phyloP scores from a whole-genome alignment of 176 grass and related monocot genomes.

The Puya raimondii region DNA sequence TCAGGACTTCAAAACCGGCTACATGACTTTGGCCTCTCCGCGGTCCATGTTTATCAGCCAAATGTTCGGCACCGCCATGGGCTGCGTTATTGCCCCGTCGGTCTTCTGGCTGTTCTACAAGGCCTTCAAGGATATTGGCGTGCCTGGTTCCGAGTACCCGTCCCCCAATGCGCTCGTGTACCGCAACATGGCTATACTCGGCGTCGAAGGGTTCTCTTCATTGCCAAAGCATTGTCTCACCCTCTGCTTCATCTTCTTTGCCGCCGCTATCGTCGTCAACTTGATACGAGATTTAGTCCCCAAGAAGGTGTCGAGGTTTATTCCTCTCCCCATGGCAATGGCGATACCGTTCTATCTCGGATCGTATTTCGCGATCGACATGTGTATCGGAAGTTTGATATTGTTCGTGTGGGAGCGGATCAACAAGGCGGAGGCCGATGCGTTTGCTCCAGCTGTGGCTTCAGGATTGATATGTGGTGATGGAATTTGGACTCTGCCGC shows the following conservation, averaged over 20 bases:
- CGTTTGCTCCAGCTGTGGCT: conserved; percentile 50
- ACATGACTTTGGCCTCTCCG: conserved; percentile 67
- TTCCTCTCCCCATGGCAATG: conserved; percentile 54
- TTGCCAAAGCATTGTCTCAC: conserved; percentile 43
- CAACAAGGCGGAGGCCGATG: conserved; percentile 31
- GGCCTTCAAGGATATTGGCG: conserved; percentile 28
- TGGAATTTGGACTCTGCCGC: conserved; percentile 65
- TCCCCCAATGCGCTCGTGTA: conserved; percentile 53
- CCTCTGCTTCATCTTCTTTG: conserved; percentile 41
- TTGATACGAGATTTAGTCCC: conserved; percentile 30
- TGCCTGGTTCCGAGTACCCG: conserved; percentile 34
- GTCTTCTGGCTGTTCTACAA: conserved; percentile 60
- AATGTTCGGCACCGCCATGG: conserved; percentile 43
- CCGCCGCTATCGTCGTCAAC: conserved; percentile 27
- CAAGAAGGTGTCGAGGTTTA: conserved; percentile 28
- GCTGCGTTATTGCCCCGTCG: conserved; percentile 50
- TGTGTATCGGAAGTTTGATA: conserved; percentile 54
- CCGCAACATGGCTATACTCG: conserved; percentile 59
- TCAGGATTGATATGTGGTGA: conserved; percentile 73
- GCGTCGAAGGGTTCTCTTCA: conserved; percentile 33
- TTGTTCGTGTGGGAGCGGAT: conserved; percentile 30
- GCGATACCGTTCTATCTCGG: conserved; percentile 54
- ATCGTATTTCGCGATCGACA: conserved; percentile 56
- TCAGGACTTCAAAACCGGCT: conserved; percentile 72
- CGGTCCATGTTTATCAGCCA: conserved; percentile 62